These are phyloP conservation scores for Cephalotrichum gorgonifer DNA, from an alignment of 2,329 filamentous ascomycete genomes.

Conservation along the genomic window DNA sequence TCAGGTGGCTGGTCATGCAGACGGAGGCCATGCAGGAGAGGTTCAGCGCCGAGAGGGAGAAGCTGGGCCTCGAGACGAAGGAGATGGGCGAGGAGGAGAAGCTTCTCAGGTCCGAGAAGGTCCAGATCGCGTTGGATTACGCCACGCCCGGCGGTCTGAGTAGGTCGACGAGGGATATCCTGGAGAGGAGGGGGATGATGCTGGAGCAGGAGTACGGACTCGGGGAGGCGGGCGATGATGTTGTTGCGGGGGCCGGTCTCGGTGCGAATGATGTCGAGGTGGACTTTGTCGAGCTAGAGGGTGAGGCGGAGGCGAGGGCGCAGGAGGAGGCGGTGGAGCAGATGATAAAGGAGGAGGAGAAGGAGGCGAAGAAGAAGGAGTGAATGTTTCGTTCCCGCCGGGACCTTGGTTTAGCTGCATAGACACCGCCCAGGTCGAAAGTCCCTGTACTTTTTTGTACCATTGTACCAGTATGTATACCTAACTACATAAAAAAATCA, in stretches of 20 bases:
- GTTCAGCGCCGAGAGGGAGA: constrained; percentile 54
- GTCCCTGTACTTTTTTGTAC: neutral
- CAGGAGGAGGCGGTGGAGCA: neutral
- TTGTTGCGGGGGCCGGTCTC: too few species aligned
- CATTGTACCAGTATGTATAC: constrained; percentile 5
- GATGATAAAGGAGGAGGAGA: neutral
- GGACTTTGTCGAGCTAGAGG: constrained; percentile 2
- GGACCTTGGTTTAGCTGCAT: neutral
- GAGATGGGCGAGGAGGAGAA: constrained; percentile 18
- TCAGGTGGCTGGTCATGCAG: constrained; percentile 86
- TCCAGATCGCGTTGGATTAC: constrained; percentile 29
- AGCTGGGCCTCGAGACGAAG: constrained; percentile 47
- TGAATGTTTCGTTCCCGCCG: neutral
- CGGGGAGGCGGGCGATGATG: constrained; percentile 31
- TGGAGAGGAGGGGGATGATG: constrained; percentile 28
- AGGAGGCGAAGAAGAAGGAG: neutral
- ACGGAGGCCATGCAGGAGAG: constrained; percentile 53
- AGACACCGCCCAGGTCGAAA: too few species aligned
- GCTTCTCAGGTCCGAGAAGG: constrained; percentile 20
- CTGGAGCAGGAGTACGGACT: constrained; percentile 27
- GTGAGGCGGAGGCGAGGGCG: neutral
- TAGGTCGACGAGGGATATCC: constrained; percentile 21
- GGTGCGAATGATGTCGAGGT: constrained; percentile 17
- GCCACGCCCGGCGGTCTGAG: constrained; percentile 29
- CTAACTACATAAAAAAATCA: neutral